These are phyloP conservation scores for Sarocladium kiliense DNA, from an alignment of 2,329 filamentous ascomycete genomes.

Conservation along the genomic window DNA sequence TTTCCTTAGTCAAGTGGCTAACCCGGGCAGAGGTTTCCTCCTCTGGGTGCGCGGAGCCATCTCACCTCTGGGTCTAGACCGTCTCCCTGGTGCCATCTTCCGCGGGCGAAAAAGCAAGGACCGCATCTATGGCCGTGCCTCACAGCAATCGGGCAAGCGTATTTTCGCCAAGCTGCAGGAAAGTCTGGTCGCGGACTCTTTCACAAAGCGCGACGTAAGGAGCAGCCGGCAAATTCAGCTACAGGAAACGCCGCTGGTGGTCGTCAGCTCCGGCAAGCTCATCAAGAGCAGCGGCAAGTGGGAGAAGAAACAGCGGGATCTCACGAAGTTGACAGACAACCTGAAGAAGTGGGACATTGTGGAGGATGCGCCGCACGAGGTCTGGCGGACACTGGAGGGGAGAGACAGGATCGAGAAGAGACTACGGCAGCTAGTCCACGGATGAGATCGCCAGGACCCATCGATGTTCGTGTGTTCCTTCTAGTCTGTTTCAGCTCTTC, in stretches of 20 bases:
- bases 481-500: not conserved
- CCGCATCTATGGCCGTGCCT: constrained; percentile 74
- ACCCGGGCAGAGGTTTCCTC: constrained; percentile 67
- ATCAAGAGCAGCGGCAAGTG: constrained; percentile 64
- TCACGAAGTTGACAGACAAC: constrained; percentile 75
- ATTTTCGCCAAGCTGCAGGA: constrained; percentile 93
- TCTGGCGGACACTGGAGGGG: constrained; percentile 75
- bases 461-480: not conserved
- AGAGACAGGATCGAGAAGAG: constrained; percentile 73
- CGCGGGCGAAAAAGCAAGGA: constrained; percentile 75
- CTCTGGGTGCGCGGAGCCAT: constrained; percentile 84
- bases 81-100: constrained; percentile 75
- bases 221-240: constrained; percentile 76
- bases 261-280: constrained; percentile 77
- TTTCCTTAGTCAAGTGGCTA: constrained; percentile 63
- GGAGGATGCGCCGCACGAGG: constrained; percentile 74
- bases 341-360: constrained; percentile 83
- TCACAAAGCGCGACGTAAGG: constrained; percentile 77
- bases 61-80: constrained; percentile 80
- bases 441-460: constrained; percentile 13
- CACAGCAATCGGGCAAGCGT: constrained; percentile 75
- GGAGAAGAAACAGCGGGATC: constrained; percentile 79
- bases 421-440: constrained; percentile 60
- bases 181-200: constrained; percentile 76
- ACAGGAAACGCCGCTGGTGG: constrained; percentile 66